A percentile compares a stretch with the other conserved stretches of the same genome.
Conservation (phyloP, 1,284 basidiomycete genomes). For the Naganishia liquefaciens region DNA sequence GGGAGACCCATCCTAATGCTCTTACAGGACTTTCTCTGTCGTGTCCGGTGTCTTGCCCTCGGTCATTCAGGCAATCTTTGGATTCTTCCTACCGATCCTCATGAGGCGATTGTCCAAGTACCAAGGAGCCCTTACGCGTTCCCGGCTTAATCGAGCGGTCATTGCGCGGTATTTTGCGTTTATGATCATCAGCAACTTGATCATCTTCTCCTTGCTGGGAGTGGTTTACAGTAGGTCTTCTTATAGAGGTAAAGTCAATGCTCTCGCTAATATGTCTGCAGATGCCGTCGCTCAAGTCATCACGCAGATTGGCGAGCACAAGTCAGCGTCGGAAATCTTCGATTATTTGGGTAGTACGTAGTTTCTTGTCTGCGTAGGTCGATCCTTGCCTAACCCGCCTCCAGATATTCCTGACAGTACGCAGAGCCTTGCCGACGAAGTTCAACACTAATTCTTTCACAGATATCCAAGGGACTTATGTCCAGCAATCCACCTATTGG, state of each 20-base stretch:
- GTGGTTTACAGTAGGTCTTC: slow-evolving; percentile 74
- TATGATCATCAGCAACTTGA: slow-evolving; percentile 71
- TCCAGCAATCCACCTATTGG: slow-evolving; percentile 86
- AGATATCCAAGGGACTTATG: slow-evolving; percentile 79
- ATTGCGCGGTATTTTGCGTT: slow-evolving; percentile 88
- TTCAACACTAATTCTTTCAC: not conserved
- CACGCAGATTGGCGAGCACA: slow-evolving; percentile 65
- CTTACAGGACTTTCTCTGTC: slow-evolving; percentile 63
- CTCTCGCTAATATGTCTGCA: slow-evolving; percentile 40
- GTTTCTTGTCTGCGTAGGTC: not conserved
- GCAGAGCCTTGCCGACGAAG: slow-evolving; percentile 25
- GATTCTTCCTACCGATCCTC: slow-evolving; percentile 79
- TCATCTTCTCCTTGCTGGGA: slow-evolving; percentile 88
- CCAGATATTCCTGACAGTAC: slow-evolving; percentile 41
- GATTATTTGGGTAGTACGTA: slow-evolving; percentile 56
- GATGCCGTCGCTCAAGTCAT: slow-evolving; percentile 69
- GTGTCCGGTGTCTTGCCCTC: slow-evolving; percentile 87
- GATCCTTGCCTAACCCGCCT: slow-evolving; percentile 1
- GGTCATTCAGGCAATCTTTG: slow-evolving; percentile 80
- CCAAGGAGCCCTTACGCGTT: slow-evolving; percentile 66
- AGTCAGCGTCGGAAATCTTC: slow-evolving; percentile 69
- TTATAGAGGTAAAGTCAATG: not conserved
- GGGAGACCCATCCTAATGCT: not conserved
- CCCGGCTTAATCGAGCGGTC: slow-evolving; percentile 69
- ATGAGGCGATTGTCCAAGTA: slow-evolving; percentile 82